Conservation (phyloP, 1,139 yeast species). For the Nakaseomyces uthaithaninus region DNA sequence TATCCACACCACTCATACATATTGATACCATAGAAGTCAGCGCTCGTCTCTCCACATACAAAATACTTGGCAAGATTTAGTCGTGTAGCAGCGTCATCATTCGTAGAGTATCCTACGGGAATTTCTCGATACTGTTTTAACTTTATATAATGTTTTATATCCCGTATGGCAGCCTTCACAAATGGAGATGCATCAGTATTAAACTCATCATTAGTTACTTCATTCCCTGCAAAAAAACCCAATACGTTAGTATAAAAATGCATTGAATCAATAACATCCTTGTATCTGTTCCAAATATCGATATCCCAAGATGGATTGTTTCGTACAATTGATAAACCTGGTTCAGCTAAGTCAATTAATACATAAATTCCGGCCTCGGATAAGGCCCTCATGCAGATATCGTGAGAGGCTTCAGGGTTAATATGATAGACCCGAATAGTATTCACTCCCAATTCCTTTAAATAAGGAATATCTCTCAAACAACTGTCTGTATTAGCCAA, state of each 20-base stretch:
- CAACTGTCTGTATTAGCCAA: conserved; percentile 42
- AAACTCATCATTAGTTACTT: conserved; percentile 44
- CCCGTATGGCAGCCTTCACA: conserved; percentile 56
- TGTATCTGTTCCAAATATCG: conserved; percentile 58
- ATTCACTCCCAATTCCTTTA: conserved; percentile 44
- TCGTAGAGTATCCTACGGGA: conserved; percentile 57
- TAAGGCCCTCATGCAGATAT: conserved; percentile 47
- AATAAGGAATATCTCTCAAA: conserved; percentile 43
- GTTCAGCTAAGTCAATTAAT: conserved; percentile 48
- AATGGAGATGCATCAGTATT: conserved; percentile 51
- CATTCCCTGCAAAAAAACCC: conserved; percentile 58
- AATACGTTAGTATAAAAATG: conserved; percentile 42
- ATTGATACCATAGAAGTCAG: conserved; percentile 53
- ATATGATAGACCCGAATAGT: conserved; percentile 49
- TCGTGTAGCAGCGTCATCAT: conserved; percentile 50
- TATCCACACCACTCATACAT: conserved; percentile 67
- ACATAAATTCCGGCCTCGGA: conserved; percentile 50
- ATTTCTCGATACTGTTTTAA: conserved; percentile 39
- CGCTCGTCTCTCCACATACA: conserved; percentile 38
- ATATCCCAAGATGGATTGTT: conserved; percentile 45
- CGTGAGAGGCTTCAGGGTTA: conserved; percentile 44
- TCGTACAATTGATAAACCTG: conserved; percentile 43
- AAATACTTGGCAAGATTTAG: conserved; percentile 42
- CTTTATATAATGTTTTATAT: conserved; percentile 43
- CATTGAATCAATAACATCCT: conserved; percentile 47